Percentiles rank a stretch among this genome's conserved stretches.
These are phyloP conservation scores for Benincasa hispida DNA, from an alignment of 306 rosid species.

Conservation along the genomic window DNA sequence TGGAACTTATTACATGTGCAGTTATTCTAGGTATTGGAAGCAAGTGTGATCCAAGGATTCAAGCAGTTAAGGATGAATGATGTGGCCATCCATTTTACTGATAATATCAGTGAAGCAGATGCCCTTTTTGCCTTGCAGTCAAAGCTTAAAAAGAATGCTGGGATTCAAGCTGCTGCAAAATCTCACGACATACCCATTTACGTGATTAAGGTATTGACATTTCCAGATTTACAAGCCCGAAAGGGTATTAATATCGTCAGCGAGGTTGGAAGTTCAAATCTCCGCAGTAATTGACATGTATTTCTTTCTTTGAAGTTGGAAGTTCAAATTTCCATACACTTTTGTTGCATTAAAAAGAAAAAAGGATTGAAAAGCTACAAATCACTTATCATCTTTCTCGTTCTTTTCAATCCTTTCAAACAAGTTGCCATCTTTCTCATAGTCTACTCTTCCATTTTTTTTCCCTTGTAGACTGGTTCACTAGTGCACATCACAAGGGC, in stretches of 20 bases:
- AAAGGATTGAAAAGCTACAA: background rate
- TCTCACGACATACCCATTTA: slow-evolving; percentile 65
- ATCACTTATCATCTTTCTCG: background rate
- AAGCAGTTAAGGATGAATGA: slow-evolving; percentile 64
- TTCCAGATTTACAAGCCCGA: background rate
- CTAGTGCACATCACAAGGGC: slow-evolving; percentile 75
- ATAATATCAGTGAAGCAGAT: slow-evolving; percentile 85
- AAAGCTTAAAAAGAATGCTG: slow-evolving; percentile 77
- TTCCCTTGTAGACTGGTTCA: slow-evolving; percentile 40
- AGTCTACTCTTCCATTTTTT: background rate
- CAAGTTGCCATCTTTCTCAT: slow-evolving; percentile 1
- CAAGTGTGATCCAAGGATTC: slow-evolving; percentile 64
- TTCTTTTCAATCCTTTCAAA: background rate
- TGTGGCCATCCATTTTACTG: slow-evolving; percentile 48
- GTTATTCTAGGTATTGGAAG: slow-evolving; percentile 74
- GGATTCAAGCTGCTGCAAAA: slow-evolving; percentile 86
- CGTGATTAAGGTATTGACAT: slow-evolving; percentile 54
- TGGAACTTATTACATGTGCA: slow-evolving; percentile 39
- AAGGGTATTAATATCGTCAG: background rate
- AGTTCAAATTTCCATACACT: background rate
- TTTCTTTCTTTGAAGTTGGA: background rate
- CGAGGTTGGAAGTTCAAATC: background rate
- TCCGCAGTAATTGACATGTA: background rate
- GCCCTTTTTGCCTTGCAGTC: slow-evolving; percentile 81
- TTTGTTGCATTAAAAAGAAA: no score